phyloP scores from a whole-genome alignment of 805 yeast species.

The Saturnispora diversa region DNA sequence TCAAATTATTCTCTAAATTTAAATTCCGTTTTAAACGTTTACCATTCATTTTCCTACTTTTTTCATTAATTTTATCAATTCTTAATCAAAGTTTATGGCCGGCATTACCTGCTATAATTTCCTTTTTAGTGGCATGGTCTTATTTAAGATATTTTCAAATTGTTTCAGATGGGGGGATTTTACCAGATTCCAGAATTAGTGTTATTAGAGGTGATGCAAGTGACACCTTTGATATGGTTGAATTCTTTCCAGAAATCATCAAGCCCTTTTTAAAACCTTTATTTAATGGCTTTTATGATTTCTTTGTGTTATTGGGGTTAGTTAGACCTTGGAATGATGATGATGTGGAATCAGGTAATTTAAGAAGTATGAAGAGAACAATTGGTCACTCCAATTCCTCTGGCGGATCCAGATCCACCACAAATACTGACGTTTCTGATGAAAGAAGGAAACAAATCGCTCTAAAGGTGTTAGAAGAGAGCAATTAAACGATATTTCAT shows the following conservation, averaged over 20 bases:
- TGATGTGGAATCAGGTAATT: conserved; percentile 65
- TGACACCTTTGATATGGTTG: conserved; percentile 75
- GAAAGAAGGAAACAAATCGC: conserved; percentile 76
- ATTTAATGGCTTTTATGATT: conserved; percentile 36
- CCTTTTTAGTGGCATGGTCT: conserved; percentile 63
- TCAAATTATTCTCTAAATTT: conserved; percentile 35
- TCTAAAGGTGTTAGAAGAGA: conserved; percentile 61
- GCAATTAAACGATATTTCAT: conserved; percentile 17
- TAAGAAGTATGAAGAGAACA: conserved; percentile 59
- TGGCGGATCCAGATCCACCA: neutral
- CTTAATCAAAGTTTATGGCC: conserved; percentile 37
- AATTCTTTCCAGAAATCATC: conserved; percentile 68
- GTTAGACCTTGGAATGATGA: conserved; percentile 58
- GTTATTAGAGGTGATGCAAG: conserved; percentile 75
- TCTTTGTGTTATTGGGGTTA: conserved; percentile 37
- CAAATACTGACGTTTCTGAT: conserved; percentile 40
- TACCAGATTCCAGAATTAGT: conserved; percentile 26
- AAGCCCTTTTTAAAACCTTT: conserved; percentile 46
- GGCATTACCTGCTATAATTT: conserved; percentile 44
- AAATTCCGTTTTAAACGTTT: conserved; percentile 17
- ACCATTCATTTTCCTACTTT: conserved; percentile 17
- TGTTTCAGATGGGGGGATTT: conserved; percentile 28
- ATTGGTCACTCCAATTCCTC: conserved; percentile 17
- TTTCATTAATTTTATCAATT: conserved; percentile 28
- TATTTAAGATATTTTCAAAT: conserved; percentile 74